Conservation (phyloP, 2,329 filamentous ascomycete species). For the Paraconiothyrium brasiliense region DNA sequence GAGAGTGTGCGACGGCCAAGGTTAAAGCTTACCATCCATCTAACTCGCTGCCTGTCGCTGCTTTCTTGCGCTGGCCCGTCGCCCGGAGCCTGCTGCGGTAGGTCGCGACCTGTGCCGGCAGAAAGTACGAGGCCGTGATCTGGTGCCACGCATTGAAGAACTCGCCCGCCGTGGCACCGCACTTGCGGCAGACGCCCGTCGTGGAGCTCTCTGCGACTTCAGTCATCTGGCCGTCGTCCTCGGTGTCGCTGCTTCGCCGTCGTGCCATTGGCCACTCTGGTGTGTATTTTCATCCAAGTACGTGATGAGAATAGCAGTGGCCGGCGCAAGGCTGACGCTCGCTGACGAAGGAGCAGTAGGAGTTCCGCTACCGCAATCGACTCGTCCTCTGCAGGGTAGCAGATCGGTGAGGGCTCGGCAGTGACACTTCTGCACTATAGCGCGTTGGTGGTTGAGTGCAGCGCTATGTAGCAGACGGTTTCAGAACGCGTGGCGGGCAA, state of each 20-base stretch:
- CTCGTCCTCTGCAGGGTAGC: not conserved
- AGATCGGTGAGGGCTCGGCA: conserved; percentile 13
- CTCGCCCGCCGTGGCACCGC: conserved; percentile 41
- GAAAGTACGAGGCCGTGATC: conserved; percentile 47
- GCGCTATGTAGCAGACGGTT: conserved; percentile 9
- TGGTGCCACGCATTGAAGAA: conserved; percentile 51
- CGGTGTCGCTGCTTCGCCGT: not conserved
- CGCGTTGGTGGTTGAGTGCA: conserved; percentile 3
- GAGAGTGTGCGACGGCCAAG: conserved; percentile 35
- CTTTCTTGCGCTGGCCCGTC: conserved; percentile 39
- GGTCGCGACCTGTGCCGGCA: conserved; percentile 45
- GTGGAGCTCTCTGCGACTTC: conserved; percentile 23
- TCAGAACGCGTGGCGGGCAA: conserved; percentile 12
- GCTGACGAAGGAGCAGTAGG: conserved; percentile 12
- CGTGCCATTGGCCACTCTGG: not conserved
- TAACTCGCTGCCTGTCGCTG: conserved; percentile 42
- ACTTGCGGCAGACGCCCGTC: conserved; percentile 37
- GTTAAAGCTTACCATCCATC: conserved; percentile 49
- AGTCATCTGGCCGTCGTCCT: not conserved
- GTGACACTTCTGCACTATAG: not conserved
- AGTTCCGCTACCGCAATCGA: not conserved
- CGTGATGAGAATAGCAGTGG: conserved; percentile 10
- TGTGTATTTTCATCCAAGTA: not conserved
- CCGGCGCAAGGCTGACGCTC: conserved; percentile 10
- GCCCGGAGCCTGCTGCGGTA: conserved; percentile 41